Base-by-base conservation (phyloP, 306 rosid genomes). In the Sechiopsis laciniata region DNA sequence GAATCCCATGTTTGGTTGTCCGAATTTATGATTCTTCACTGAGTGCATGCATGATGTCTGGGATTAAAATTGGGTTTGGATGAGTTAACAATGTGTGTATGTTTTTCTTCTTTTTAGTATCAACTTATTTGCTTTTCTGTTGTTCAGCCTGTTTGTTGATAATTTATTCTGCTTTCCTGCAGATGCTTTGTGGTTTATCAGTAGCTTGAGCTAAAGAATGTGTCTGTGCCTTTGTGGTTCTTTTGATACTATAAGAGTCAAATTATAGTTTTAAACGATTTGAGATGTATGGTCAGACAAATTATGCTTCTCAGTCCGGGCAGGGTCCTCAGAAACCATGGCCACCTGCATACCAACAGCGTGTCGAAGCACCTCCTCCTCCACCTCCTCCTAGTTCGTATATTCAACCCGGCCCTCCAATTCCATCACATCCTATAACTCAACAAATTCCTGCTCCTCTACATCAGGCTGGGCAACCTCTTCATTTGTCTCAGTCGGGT, bases 231-330 rank as follows among this genome's bases (percentile, higher is more conserved):
- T 71, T 68, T 73, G 79, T 74, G 53, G 78, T 19, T 57, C 78
- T 48, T 65, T 66, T 78, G 40, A 52, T 12, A 69, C 29, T 53
- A 29, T 10, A 24, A 16, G 60, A 21, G 15, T 51, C 8, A 10
- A 51, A 51, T 51, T 51, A 22, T 70, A 70, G 40, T 52, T 70
- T 56, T 73, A 50, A 1, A 50, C 58, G 37, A 50, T 74, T 75
- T 60, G 66, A 72, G 56, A 89, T 90, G 96, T 83, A 88, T 82
- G 89, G 88, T 80, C 94, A 88, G 79, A 77, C 76, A 75, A 89
- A 85, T 83, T 78, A 80, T 10, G 83, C 84, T 54, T 21, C 79
- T 79, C 81, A 76, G 78, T 79, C 80, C 2, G 84, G 83, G 69
- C 84, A 81, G 61, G 78, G 84, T 83, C 75, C 92, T 72, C 81